phyloP scores from a whole-genome alignment of 768 basidiomycete genomes.

The Tricholoma flavovirens region DNA sequence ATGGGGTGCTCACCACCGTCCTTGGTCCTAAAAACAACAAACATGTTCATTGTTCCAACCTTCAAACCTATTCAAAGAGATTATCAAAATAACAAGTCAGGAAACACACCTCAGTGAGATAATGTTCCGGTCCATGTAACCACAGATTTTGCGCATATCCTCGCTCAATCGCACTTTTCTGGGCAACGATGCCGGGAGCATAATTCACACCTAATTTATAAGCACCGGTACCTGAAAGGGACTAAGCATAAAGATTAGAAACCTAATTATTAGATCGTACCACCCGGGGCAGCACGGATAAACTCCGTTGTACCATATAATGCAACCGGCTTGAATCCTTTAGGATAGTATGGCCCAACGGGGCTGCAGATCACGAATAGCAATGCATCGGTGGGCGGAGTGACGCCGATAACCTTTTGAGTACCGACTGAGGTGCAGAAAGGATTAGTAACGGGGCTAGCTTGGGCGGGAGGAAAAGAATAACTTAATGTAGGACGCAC shows the following conservation, averaged over 20 bases:
- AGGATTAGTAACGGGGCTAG: neutral
- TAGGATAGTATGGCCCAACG: slow-evolving; percentile 81
- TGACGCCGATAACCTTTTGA: slow-evolving; percentile 62
- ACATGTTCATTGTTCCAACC: slow-evolving; percentile 93
- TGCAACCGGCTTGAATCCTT: slow-evolving; percentile 89
- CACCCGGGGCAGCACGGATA: slow-evolving; percentile 82
- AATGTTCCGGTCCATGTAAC: slow-evolving; percentile 69
- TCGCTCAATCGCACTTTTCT: slow-evolving; percentile 64
- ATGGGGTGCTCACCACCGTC: slow-evolving; percentile 46
- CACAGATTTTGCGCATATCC: slow-evolving; percentile 90
- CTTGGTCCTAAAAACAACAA: slow-evolving; percentile 67
- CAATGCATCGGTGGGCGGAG: slow-evolving; percentile 71
- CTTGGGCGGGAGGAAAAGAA: neutral
- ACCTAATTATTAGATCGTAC: slow-evolving; percentile 30
- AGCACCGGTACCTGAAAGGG: slow-evolving; percentile 63
- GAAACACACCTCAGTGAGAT: slow-evolving; percentile 42
- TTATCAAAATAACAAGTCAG: no score
- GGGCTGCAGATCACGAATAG: slow-evolving; percentile 83
- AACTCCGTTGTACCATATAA: slow-evolving; percentile 80
- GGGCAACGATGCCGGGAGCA: slow-evolving; percentile 82
- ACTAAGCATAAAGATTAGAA: neutral
- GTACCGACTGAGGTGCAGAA: slow-evolving; percentile 61
- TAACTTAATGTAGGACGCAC: slow-evolving; percentile 73
- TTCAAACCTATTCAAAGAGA: slow-evolving; percentile 34
- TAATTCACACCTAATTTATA: slow-evolving; percentile 89